phyloP scores from a whole-genome alignment of 352 stramenopile species.

The Phytophthora ohioensis region DNA sequence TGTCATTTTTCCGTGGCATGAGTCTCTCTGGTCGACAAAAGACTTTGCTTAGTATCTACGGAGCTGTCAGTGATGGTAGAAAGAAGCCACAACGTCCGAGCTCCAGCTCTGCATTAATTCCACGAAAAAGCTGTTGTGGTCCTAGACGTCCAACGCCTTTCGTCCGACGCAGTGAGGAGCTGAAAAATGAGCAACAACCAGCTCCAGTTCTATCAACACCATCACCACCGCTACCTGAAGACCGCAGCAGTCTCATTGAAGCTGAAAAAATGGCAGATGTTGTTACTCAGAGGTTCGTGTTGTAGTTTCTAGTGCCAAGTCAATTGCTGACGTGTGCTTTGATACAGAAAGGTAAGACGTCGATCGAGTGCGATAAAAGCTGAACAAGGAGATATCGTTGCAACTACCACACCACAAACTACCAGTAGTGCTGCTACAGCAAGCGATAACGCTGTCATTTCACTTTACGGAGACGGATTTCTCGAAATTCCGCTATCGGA shows the following conservation, averaged over 20 bases:
- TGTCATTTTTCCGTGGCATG: conserved; percentile 5
- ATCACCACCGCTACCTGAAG: background rate
- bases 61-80: conserved; percentile 1
- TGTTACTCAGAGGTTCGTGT: background rate
- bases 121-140: conserved; percentile 1
- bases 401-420: background rate
- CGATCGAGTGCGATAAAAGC: background rate
- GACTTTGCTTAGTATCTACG: conserved; percentile 52
- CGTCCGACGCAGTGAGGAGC: background rate
- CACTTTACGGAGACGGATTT: conserved; percentile 64
- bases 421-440: too few species aligned
- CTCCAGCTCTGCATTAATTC: background rate
- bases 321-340: too few species aligned
- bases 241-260: background rate
- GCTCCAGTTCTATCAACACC: background rate
- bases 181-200: background rate
- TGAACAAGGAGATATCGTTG: background rate
- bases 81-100: conserved; percentile 16
- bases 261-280: background rate
- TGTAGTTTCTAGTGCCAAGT: background rate
- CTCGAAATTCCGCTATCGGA: conserved; percentile 44
- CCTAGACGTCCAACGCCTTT: conserved; percentile 5
- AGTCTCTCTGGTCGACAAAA: conserved; percentile 39
- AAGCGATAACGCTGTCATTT: conserved; percentile 33
- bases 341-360: background rate